phyloP scores from a whole-genome alignment of 2,329 filamentous ascomycete species.

The Nemania sp. region DNA sequence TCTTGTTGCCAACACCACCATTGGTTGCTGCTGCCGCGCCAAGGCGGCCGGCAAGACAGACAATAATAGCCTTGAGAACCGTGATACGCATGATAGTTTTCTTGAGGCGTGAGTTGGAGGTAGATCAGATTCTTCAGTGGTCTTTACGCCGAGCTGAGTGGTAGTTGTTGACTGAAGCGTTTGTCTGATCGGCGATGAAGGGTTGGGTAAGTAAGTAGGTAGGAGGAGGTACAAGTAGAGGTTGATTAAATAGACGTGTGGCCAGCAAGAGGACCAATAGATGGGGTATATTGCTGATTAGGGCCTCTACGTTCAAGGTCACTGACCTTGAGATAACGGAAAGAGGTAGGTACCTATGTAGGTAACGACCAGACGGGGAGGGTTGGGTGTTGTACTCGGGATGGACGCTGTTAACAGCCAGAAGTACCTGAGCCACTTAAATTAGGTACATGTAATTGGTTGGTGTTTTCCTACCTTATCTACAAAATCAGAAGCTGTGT shows the following conservation, averaged over 20 bases:
- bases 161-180: background rate
- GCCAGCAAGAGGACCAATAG: background rate
- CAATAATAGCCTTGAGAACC: background rate
- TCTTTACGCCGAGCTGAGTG: background rate
- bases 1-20: background rate
- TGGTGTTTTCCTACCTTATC: too few relatives aligned
- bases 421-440: background rate
- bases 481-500: background rate
- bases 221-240: too few relatives aligned
- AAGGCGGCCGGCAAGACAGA: slow-evolving; percentile 14
- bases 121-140: background rate
- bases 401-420: background rate
- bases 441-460: background rate
- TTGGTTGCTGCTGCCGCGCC: slow-evolving; percentile 9
- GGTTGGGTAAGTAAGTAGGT: background rate
- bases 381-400: background rate
- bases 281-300: background rate
- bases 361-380: background rate
- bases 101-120: background rate
- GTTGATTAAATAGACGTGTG: background rate
- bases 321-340: background rate
- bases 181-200: background rate
- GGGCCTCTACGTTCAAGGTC: background rate
- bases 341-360: background rate
- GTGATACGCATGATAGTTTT: slow-evolving; percentile 14